Conservation (phyloP, 1,139 yeast genomes). For the Lodderomyces orthopsilosis region DNA sequence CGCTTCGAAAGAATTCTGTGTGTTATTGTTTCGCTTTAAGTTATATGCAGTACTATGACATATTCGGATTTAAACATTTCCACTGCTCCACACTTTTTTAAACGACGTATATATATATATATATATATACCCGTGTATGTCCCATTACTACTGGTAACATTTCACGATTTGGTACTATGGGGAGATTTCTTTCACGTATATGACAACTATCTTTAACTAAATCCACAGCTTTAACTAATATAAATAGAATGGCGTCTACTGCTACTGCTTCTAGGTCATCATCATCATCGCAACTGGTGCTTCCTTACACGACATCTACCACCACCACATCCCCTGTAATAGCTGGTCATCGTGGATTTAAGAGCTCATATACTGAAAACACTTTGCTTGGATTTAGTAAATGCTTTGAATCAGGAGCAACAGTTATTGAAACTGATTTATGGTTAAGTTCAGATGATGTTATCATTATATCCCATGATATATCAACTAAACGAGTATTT, state of each 20-base stretch:
- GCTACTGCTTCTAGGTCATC: conserved; percentile 1
- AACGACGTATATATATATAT: neutral
- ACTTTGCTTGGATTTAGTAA: conserved; percentile 69
- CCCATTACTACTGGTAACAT: neutral
- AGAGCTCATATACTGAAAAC: conserved; percentile 72
- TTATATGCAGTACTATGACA: neutral
- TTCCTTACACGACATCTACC: conserved; percentile 5
- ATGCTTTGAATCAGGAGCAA: conserved; percentile 69
- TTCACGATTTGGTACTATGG: neutral
- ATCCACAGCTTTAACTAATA: neutral
- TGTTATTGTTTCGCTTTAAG: neutral
- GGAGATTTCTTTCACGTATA: neutral
- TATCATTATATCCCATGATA: conserved; percentile 76
- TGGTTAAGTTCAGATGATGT: conserved; percentile 74
- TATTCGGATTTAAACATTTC: neutral
- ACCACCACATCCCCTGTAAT: conserved; percentile 25
- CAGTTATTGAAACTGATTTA: conserved; percentile 78
- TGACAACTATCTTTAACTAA: neutral
- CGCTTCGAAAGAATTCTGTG: neutral
- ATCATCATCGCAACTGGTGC: neutral
- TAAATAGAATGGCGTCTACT: neutral
- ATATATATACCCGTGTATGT: neutral
- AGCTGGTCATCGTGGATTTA: conserved; percentile 52
- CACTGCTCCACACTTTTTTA: neutral
- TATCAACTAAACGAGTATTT: conserved; percentile 58